Evolutionary conservation across 2,329 filamentous ascomycete species (phyloP), one percentile per base, ranked within the genome.

Genomic region (Fusarium buxicola): DNA sequence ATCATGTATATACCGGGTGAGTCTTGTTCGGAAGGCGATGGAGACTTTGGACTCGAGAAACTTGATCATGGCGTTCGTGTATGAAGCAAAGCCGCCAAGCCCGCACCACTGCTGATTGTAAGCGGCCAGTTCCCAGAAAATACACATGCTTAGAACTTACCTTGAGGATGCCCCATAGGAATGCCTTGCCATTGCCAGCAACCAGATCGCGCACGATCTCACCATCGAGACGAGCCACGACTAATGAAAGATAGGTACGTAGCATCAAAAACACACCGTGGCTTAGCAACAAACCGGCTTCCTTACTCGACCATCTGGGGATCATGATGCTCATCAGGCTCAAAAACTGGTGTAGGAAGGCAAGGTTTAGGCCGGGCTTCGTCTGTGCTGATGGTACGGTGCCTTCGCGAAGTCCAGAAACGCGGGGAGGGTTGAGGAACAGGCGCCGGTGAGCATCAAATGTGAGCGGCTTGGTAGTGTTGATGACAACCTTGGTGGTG

Each of bases 11-110:
- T 99, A 99, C 68, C 95, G 84, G 2, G 95, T 99, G 12, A 99
- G 83, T 10, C 95, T 88, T 5, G 95, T 99, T 36, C 95, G 89
- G 84, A 99, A 99, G 30, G 96, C 94, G 66, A 99, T 99, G 7
- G 94, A 97, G 50, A 99, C 93, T 80, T 99, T 99, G 46, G 92
- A 94, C 77, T 99, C 94, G 62, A 99, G 84, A 78, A 92, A 99
- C 77, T 98, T 98, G 82, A 99, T 99, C 91, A 96, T 97, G 51
- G 94, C 93, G 76, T 99, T 99, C 46, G 94, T 97, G 73, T 99
- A 99, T 1, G 94, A 96, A 8, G 94, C 94, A 63, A 98, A 89
- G 3, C 91, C 92, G 36, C 95, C 95, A 31, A 99, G 89, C 4
- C 94, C 93, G 65, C 94, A 93, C 95, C 95, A 99, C 82, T 87